Evolutionary conservation across 169 alveolate species (phyloP), one percentile per base, ranked within the genome.

Genomic region (Plasmodium yoelii): DNA sequence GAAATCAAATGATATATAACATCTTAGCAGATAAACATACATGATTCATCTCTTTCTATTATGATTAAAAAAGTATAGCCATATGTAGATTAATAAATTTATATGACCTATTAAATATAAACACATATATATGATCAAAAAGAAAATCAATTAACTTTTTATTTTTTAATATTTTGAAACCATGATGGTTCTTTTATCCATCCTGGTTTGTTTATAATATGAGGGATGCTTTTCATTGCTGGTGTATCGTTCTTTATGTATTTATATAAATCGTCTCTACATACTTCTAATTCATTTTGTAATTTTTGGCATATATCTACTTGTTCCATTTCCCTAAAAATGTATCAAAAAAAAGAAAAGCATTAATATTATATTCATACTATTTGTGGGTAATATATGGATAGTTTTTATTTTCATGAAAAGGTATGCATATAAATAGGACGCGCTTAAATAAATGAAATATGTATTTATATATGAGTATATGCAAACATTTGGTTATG

Each of bases 231-330:
- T 80, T 80, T 80, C 90, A 80, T 80, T n/a, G 90, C 90, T 18
- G 90, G 90, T 51, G 90, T 80, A 18, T 80, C 84, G 26, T 80
- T 82, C 56, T 69, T 55, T 53, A 93, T 91, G 26, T 89, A 92
- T 56, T 86, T 82, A 72, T 87, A 75, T 39, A 93, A 71, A 9
- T 56, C 87, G 28, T 82, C 64, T 63, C 92, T 26, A 53, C 95
- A 93, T 10, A 69, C 39, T 15, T 63, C 89, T 71, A 93, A 34
- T 74, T 88, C 73, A 1, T 49, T 42, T 47, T 86, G 92, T 65
- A 93, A 77, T 12, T 88, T 82, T 34, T 65, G 39, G 74, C 95
- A 93, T 51, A 93, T 59, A 13, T 55, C 77, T 26, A 84, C 69
- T 8, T 88, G 82, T 24, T 93, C 74, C 8, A 80, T 93, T 94